Conservation (phyloP, 192 early-diverging fungal genomes). For the Rhizophagus sp. region DNA sequence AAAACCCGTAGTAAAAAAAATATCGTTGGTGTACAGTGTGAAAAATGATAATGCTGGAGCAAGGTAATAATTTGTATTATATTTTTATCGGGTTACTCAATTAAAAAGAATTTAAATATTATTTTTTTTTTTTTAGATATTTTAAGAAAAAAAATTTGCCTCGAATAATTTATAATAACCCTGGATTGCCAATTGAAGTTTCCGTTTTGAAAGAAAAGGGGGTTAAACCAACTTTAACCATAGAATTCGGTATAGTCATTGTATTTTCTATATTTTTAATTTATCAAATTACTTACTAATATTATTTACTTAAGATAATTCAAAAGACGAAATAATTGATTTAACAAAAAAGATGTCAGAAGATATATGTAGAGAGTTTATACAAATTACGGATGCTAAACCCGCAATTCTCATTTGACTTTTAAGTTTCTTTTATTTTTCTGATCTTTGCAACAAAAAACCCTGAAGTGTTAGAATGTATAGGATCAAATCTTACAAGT, state of each 20-base stretch:
- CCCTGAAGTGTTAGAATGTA: conserved; percentile 67
- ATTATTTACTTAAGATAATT: not conserved
- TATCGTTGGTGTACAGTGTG: conserved; percentile 47
- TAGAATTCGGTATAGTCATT: conserved; percentile 50
- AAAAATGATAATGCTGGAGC: conserved; percentile 51
- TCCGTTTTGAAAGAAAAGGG: conserved; percentile 41
- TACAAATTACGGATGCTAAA: conserved; percentile 3
- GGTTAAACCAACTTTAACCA: conserved; percentile 45
- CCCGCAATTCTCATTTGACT: not conserved
- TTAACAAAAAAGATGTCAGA: not conserved
- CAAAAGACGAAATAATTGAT: not conserved
- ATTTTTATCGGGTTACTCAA: not conserved
- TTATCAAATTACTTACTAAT: not conserved
- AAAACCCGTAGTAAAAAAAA: conserved; percentile 47
- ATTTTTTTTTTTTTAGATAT: conserved; percentile 39
- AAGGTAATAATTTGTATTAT: conserved; percentile 39
- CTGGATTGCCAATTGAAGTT: conserved; percentile 47
- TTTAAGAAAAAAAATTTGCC: conserved; percentile 56
- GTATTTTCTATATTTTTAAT: not conserved
- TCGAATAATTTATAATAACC: conserved; percentile 59
- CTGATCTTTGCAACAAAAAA: conserved; percentile 80
- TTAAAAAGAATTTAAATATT: not conserved
- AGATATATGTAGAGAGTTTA: conserved; percentile 21
- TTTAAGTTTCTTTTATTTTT: conserved; percentile 42
- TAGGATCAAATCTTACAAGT: conserved; percentile 67